These are phyloP conservation scores for Xerocomus brunneocitrinus DNA, from an alignment of 768 basidiomycete species.

Conservation along the genomic window DNA sequence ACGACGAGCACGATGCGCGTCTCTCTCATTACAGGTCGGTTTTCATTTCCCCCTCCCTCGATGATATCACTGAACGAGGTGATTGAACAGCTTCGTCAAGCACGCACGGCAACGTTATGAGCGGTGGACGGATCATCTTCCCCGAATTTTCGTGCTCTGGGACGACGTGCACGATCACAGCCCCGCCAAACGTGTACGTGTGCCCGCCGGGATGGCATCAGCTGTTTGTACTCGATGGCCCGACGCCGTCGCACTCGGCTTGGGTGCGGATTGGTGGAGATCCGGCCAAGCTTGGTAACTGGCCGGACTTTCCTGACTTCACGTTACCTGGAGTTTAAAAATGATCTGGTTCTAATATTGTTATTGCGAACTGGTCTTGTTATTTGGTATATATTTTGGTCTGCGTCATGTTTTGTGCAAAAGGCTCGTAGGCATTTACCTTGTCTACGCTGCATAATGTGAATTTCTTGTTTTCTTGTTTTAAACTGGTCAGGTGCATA, in stretches of 20 bases:
- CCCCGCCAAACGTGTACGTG: constrained; percentile 65
- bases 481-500: too few relatives aligned
- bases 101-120: constrained; percentile 75
- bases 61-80: constrained; percentile 1
- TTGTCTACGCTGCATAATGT: too few relatives aligned
- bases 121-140: constrained; percentile 63
- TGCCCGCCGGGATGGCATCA: constrained; percentile 77
- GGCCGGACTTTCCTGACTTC: constrained; percentile 70
- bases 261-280: constrained; percentile 82
- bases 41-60: not conserved
- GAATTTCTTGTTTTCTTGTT: too few relatives aligned
- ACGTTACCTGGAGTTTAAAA: constrained; percentile 53
- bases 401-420: too few relatives aligned
- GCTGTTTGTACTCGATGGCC: constrained; percentile 71
- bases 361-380: too few relatives aligned
- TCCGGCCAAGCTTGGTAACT: constrained; percentile 63
- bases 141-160: constrained; percentile 67
- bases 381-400: too few relatives aligned
- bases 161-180: constrained; percentile 69
- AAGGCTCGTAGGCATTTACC: too few relatives aligned
- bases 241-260: constrained; percentile 68
- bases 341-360: too few relatives aligned
- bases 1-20: constrained; percentile 46
- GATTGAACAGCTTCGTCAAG: constrained; percentile 57
- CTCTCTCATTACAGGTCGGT: constrained; percentile 62